Evolutionary conservation across 495 filamentous ascomycete genomes (phyloP), one percentile per base, ranked within the genome.

Genomic region (Podospora sp.): DNA sequence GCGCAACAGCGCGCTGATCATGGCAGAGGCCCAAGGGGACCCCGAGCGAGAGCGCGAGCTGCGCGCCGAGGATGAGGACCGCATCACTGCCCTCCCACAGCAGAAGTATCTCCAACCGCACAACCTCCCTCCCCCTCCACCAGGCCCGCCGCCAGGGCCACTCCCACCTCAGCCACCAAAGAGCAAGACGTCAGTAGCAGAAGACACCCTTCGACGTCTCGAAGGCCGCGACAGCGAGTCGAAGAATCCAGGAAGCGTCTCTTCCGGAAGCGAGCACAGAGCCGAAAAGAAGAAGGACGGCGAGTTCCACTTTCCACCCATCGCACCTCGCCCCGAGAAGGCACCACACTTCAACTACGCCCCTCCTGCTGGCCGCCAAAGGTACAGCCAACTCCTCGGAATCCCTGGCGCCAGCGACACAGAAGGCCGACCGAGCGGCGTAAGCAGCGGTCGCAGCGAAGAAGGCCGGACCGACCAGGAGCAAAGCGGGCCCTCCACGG

Each of bases 31-130:
- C 4, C 86, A 83, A 50, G 92, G 92, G n/a, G 90, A 97, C 72
- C 77, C 82, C 2, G 91, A 93, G 56, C 83, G 87, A 40, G 92
- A 95, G 77, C 85, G 87, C 68, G 89, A 95, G 73, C 82, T 97
- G 16, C 88, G 91, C 58, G 84, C 85, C n/a, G 93, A 96, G 76
- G 91, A 95, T 72, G 89, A 95, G 79, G 93, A 96, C 72, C 86
- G 86, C 57, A 89, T 97, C 70, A 89, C 91, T 29, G 89, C 91
- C 22, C 86, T 97, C n/a, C 93, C 93, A 16, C 79, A 82, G 63
- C 80, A 79, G 63, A 85, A 87, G 56, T 83, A 86, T 65, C 76
- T 87, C 56, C 85, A 87, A 67, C 84, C 81, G 1, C 79, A 80
- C 70, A 77, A 74, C 22, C 69, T 81, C 46, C 81, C 82, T 27